These are phyloP conservation scores for Talaromyces sp. DNA, from an alignment of 2,329 filamentous ascomycete genomes.

Conservation along the genomic window DNA sequence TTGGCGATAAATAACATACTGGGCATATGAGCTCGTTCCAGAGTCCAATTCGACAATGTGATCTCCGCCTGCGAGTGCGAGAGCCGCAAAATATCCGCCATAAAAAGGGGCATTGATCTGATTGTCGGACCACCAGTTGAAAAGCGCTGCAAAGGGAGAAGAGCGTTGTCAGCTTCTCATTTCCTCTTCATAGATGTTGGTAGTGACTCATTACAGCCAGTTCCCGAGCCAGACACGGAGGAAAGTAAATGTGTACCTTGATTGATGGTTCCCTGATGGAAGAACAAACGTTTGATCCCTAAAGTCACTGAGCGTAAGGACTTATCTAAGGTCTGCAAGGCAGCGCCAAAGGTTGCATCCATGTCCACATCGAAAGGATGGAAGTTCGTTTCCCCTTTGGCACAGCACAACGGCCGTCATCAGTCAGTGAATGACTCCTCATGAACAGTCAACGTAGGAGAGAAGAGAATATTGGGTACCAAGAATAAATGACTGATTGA, in stretches of 20 bases:
- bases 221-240: not conserved
- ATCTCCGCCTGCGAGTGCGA: not conserved
- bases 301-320: not conserved
- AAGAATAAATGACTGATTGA: constrained; percentile 2
- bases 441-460: not conserved
- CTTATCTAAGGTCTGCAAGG: not conserved
- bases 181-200: not conserved
- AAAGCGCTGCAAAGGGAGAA: not conserved
- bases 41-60: not conserved
- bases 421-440: not conserved
- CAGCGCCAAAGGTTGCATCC: constrained; percentile 5
- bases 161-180: not conserved
- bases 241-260: not conserved
- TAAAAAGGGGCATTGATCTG: constrained; percentile 7
- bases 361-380: constrained; percentile 4
- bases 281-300: constrained; percentile 4
- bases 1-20: constrained; percentile 1
- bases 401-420: not conserved
- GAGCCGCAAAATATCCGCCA: not conserved
- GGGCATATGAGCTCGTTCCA: not conserved
- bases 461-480: not conserved
- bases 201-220: not conserved
- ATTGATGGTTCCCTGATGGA: constrained; percentile 7
- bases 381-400: constrained; percentile 3
- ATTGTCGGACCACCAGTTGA: constrained; percentile 6